Evolutionary conservation across 108 stramenopile species (phyloP), one percentile per base, ranked within the genome.

Genomic region (Discostella stelligeroides): DNA sequence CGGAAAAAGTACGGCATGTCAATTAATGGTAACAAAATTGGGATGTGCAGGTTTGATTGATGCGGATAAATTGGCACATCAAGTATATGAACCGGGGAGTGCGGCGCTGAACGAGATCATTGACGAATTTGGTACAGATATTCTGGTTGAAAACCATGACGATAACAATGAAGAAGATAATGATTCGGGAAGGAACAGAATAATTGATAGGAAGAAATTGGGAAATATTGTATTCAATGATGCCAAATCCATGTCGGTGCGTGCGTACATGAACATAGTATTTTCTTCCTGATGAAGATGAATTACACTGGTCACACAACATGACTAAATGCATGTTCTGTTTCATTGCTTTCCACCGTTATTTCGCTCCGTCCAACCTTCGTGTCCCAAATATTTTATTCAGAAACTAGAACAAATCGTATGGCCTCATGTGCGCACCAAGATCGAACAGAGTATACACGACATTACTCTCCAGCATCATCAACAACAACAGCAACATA

Each of bases 151-250:
- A 18, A 17, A 63, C 24, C 25, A 57, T 59, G 38, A 76, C 34
- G 42, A 41, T 27, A 58, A 51, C 41, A 51, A 74, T 21, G 62
- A 57, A 37, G 40, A 83, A 63, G 34, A 76, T 65, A 57, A 69
- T 80, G 53, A 84, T 70, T 28, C 53, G 55, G 20, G 37, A 39
- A 45, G 77, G 51, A 45, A 80, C 55, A n/a, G 81, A 63, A 53
- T 65, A 8, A 85, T 85, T 63, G 84, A 85, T 66, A 45, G 92
- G 20, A 85, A 84, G 65, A 80, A 84, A 48, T 62, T 93, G 48
- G 92, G 92, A 6, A 60, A 77, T 7, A 90, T 93, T 69, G 89
- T 93, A 9, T 93, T 93, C 81, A 60, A 78, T 15, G 87, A 92
- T 67, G 58, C 72, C 13, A 59, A 53, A 10, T 76, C 74, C 14